These are phyloP conservation scores for Epichloe sylvatica DNA, from an alignment of 2,329 filamentous ascomycete species.

Conservation along the genomic window DNA sequence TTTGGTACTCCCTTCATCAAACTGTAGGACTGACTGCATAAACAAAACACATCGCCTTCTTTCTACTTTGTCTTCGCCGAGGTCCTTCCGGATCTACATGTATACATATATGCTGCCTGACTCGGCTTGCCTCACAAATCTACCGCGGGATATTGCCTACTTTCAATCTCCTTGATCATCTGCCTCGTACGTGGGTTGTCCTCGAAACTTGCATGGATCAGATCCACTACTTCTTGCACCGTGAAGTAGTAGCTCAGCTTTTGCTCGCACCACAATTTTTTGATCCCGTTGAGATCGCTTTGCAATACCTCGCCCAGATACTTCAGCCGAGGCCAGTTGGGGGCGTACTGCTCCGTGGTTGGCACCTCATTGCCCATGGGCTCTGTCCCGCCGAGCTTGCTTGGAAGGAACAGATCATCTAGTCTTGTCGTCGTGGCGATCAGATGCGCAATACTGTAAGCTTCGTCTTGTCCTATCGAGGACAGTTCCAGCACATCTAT, in stretches of 20 bases:
- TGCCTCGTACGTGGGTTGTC: slow-evolving; percentile 45
- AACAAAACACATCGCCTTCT: too few species aligned
- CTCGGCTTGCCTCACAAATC: slow-evolving; percentile 1
- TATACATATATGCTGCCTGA: background rate
- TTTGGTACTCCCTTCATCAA: too few species aligned
- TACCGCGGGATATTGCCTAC: slow-evolving; percentile 29
- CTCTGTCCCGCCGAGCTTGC: slow-evolving; percentile 17
- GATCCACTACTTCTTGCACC: slow-evolving; percentile 45
- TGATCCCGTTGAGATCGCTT: slow-evolving; percentile 50
- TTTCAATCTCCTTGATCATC: slow-evolving; percentile 43
- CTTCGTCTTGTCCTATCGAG: slow-evolving; percentile 49
- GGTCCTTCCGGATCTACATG: background rate
- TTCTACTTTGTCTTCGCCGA: too few species aligned
- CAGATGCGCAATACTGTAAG: slow-evolving; percentile 44
- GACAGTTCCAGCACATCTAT: slow-evolving; percentile 47
- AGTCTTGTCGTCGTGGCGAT: slow-evolving; percentile 44
- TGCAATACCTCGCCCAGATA: slow-evolving; percentile 51
- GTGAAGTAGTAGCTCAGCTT: slow-evolving; percentile 51
- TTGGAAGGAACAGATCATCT: slow-evolving; percentile 45
- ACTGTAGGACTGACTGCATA: too few species aligned
- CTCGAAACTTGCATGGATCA: slow-evolving; percentile 51
- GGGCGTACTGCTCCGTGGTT: slow-evolving; percentile 45
- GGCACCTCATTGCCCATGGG: slow-evolving; percentile 30
- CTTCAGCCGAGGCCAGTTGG: slow-evolving; percentile 49
- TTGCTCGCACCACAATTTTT: slow-evolving; percentile 50